Conservation (phyloP, 1,284 basidiomycete genomes). For the Trametes polyzona region DNA sequence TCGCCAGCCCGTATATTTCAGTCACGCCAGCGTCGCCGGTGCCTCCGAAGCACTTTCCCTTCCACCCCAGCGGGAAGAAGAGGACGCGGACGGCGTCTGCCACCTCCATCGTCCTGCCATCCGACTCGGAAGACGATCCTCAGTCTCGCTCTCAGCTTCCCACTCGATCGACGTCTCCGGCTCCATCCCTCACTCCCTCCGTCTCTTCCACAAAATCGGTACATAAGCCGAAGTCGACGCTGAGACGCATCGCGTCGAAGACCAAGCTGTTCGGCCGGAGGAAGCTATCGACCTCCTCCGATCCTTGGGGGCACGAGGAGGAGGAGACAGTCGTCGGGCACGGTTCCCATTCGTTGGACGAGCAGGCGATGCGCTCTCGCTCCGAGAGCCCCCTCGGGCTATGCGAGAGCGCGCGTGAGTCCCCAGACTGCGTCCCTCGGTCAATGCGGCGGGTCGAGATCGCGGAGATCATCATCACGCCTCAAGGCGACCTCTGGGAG, state of each 20-base stretch:
- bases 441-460: conserved; percentile 23
- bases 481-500: conserved; percentile 30
- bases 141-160: not conserved
- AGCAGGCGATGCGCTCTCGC: conserved; percentile 8
- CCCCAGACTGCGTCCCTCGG: not conserved
- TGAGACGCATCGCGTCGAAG: conserved; percentile 22
- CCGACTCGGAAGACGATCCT: not conserved
- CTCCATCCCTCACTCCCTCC: conserved; percentile 19
- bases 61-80: not conserved
- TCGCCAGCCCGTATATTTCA: conserved; percentile 25
- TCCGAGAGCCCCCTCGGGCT: conserved; percentile 12
- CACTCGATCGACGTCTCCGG: conserved; percentile 15
- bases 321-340: conserved; percentile 19
- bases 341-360: conserved; percentile 12
- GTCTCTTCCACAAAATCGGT: conserved; percentile 9
- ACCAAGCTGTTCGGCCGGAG: conserved; percentile 24
- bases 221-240: conserved; percentile 6
- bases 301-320: conserved; percentile 10
- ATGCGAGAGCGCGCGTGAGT: not conserved
- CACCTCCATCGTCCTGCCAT: conserved; percentile 17
- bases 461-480: conserved; percentile 22
- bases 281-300: conserved; percentile 17
- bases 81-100: conserved; percentile 10
- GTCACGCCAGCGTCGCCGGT: conserved; percentile 20
- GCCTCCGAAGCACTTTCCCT: conserved; percentile 5